Base-by-base conservation (phyloP, 495 filamentous ascomycete species). In the Sabuloglossum arenarium region DNA sequence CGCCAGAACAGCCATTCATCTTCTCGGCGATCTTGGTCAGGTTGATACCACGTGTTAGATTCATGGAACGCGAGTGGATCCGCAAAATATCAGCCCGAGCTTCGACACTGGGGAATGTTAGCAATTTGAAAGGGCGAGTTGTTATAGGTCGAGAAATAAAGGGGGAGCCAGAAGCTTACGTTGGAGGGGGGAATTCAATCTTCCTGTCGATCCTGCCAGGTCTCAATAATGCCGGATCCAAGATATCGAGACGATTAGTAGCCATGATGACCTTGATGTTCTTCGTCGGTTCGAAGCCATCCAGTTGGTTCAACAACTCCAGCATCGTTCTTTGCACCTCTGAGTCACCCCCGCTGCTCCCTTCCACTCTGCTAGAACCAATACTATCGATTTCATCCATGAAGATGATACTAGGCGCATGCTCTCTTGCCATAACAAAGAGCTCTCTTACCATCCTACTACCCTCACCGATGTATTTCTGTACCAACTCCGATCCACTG, bases 211-310 rank as follows among this genome's bases (percentile, higher is more conserved):
- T 97, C 56, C 91, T 85, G 25, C 91, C 91, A 14, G 93, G 93
- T 37, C 91, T 81, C 59, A 99, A 74, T 39, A 99, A 74, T 6
- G 91, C 91, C 0, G 91, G 91, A 67, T 99, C 91, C 27, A 99
- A 78, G 61, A 97, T 97, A 65, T 99, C 91, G 47, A 97, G 76
- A 65, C 91, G 83, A 68, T 99, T 99, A 14, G 91, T 99, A 23
- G 91, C 91, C 91, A 97, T 97, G 70, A 99, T 90, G 65, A 99
- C 90, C 69, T 99, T 99, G 78, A 99, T 97, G 68, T 96, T 95
- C 73, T 97, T 96, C n/a, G 91, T 97, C 0, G 90, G 91, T 70
- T 97, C 93, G 69, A 99, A 99, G 10, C 91, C 91, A 65, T 99
- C 91, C 37, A 99, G 79, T 73, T 99, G 91, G 69, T 99, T 99